Percentiles rank a stretch among this genome's conserved stretches.
phyloP scores from a whole-genome alignment of 2,329 filamentous ascomycete species.

The Paecilomyces formosus region DNA sequence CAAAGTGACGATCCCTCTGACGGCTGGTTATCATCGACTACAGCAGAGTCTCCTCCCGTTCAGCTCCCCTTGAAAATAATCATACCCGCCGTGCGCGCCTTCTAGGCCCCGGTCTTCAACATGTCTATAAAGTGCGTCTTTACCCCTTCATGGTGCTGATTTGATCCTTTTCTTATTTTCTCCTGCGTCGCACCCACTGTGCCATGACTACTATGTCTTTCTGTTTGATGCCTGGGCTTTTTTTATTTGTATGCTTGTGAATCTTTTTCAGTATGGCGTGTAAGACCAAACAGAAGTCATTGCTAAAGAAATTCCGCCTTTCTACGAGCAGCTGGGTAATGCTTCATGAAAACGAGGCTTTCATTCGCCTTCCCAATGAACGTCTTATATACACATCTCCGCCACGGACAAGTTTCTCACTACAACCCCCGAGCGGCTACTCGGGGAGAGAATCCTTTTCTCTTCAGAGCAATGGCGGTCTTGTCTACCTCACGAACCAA shows the following conservation, averaged over 20 bases:
- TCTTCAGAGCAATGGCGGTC: slow-evolving; percentile 66
- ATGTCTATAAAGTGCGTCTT: slow-evolving; percentile 37
- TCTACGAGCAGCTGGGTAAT: slow-evolving; percentile 70
- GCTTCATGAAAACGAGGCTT: slow-evolving; percentile 64
- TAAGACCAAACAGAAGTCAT: slow-evolving; percentile 6
- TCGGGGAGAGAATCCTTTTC: slow-evolving; percentile 57
- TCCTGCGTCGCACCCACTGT: background rate
- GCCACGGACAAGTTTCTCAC: slow-evolving; percentile 66
- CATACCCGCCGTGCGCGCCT: background rate
- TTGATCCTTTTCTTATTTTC: background rate
- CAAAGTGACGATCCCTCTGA: background rate
- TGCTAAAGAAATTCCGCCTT: slow-evolving; percentile 10
- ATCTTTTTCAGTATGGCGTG: slow-evolving; percentile 1
- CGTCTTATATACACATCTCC: slow-evolving; percentile 73
- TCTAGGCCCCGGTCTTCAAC: slow-evolving; percentile 8
- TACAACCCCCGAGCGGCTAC: slow-evolving; percentile 64
- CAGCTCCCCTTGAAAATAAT: background rate
- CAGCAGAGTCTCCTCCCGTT: background rate
- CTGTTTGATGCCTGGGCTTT: background rate
- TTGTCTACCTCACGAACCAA: slow-evolving; percentile 76
- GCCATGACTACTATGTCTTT: background rate
- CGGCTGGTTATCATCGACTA: background rate
- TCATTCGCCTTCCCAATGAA: slow-evolving; percentile 80
- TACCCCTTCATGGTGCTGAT: slow-evolving; percentile 4
- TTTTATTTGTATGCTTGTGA: background rate